Percentiles rank a stretch among this genome's conserved stretches.
Evolutionary conservation across 1,139 yeast genomes (phyloP).

Genomic region (Suhomyces guaymorum): DNA sequence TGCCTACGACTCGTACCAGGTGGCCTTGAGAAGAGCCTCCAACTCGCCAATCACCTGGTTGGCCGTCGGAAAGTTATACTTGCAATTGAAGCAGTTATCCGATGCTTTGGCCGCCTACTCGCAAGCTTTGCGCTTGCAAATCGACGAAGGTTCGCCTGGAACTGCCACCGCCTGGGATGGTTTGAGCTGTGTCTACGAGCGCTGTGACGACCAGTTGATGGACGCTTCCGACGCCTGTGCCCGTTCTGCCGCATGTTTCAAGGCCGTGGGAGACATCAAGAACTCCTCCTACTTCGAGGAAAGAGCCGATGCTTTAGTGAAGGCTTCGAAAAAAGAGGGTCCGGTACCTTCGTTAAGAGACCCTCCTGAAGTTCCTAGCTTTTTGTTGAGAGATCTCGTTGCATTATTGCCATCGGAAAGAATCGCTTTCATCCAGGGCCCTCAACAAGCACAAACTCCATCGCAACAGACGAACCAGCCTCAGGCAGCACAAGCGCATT

Average conservation of each 20-base stretch:
- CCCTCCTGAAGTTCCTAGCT: slow-evolving; percentile 52
- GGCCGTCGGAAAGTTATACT: slow-evolving; percentile 61
- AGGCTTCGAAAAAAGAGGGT: slow-evolving; percentile 45
- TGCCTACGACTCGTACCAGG: slow-evolving; percentile 60
- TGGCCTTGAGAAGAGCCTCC: slow-evolving; percentile 56
- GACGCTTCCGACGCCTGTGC: slow-evolving; percentile 63
- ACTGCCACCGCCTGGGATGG: slow-evolving; percentile 70
- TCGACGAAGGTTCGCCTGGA: slow-evolving; percentile 50
- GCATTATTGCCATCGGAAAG: slow-evolving; percentile 46
- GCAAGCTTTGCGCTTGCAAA: slow-evolving; percentile 57
- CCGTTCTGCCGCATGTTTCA: slow-evolving; percentile 53
- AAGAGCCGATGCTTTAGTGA: slow-evolving; percentile 41
- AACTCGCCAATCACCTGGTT: slow-evolving; percentile 63
- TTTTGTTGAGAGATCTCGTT: slow-evolving; percentile 49
- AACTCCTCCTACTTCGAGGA: slow-evolving; percentile 44
- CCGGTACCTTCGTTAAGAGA: slow-evolving; percentile 47
- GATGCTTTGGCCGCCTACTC: slow-evolving; percentile 70
- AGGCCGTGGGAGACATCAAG: slow-evolving; percentile 47
- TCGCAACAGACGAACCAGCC: slow-evolving; percentile 2
- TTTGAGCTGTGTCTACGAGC: slow-evolving; percentile 60
- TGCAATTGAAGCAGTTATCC: slow-evolving; percentile 58
- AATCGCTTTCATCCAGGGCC: slow-evolving; percentile 37
- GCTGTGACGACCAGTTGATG: slow-evolving; percentile 58
- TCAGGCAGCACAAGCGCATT: slow-evolving; percentile 10
- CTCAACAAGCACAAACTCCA: slow-evolving; percentile 10